phyloP scores from a whole-genome alignment of 306 rosid genomes.

The Quercus alba region DNA sequence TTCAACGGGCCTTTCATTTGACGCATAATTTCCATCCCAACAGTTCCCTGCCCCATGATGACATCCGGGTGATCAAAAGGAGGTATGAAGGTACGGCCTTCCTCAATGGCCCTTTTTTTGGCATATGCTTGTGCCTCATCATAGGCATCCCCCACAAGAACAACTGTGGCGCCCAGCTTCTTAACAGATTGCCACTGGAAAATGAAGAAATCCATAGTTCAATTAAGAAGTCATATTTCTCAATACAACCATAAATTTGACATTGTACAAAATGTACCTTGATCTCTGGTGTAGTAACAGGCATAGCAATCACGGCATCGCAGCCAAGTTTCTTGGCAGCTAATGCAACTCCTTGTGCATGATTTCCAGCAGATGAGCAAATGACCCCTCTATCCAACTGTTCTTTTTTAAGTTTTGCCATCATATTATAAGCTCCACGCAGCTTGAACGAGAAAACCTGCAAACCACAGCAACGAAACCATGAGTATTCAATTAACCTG shows the following conservation, averaged over 20 bases:
- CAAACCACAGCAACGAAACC: slow-evolving; percentile 9
- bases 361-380: slow-evolving; percentile 98
- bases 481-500: slow-evolving; percentile 1
- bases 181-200: slow-evolving; percentile 86
- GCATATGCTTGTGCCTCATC: slow-evolving; percentile 96
- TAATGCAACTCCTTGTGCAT: slow-evolving; percentile 97
- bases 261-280: slow-evolving; percentile 46
- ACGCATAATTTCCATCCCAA: slow-evolving; percentile 91
- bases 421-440: slow-evolving; percentile 98
- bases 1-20: slow-evolving; percentile 62
- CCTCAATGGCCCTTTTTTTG: slow-evolving; percentile 64
- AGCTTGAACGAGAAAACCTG: slow-evolving; percentile 95
- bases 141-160: slow-evolving; percentile 83
- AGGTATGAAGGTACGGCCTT: slow-evolving; percentile 70
- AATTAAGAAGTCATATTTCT: not conserved
- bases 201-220: slow-evolving; percentile 2
- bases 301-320: slow-evolving; percentile 83
- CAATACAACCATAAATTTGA: not conserved
- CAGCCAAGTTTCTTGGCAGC: slow-evolving; percentile 78
- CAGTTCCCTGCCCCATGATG: slow-evolving; percentile 89
- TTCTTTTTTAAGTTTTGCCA: slow-evolving; percentile 74
- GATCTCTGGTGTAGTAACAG: slow-evolving; percentile 86
- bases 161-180: slow-evolving; percentile 80
- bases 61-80: slow-evolving; percentile 98
- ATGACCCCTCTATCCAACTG: slow-evolving; percentile 77